A percentile compares a stretch with the other conserved stretches of the same genome.
Conservation (phyloP, 768 basidiomycete species). For the Steccherinum ochraceum region DNA sequence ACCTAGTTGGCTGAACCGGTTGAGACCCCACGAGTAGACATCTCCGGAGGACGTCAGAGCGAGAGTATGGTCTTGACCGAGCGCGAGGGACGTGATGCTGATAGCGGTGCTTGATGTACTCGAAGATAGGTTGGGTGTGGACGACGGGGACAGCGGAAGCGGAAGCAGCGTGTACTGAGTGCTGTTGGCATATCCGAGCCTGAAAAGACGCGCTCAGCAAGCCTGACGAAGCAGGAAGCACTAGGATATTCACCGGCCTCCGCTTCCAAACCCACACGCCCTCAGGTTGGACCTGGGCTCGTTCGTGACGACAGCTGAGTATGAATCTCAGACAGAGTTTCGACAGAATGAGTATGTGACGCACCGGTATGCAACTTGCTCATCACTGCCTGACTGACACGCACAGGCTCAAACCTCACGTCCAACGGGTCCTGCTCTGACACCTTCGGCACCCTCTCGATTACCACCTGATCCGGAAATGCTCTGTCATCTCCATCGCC, state of each 20-base stretch:
- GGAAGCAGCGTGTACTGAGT: constrained; percentile 62
- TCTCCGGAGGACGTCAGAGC: constrained; percentile 77
- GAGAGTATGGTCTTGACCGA: constrained; percentile 94
- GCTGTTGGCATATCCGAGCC: constrained; percentile 70
- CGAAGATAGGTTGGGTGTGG: background rate
- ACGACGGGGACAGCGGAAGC: constrained; percentile 23
- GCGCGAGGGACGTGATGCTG: constrained; percentile 56
- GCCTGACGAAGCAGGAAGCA: no score
- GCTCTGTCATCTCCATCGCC: constrained; percentile 73
- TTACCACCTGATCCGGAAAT: constrained; percentile 69
- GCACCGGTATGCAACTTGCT: constrained; percentile 83
- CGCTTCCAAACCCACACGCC: constrained; percentile 85
- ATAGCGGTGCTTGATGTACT: background rate
- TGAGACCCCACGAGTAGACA: constrained; percentile 86
- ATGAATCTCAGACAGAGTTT: background rate
- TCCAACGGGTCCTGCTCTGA: constrained; percentile 22
- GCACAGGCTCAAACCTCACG: constrained; percentile 55
- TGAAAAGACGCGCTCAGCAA: constrained; percentile 25
- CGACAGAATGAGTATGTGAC: constrained; percentile 9
- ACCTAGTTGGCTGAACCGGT: constrained; percentile 85
- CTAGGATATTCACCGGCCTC: constrained; percentile 56
- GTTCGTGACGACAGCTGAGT: constrained; percentile 55
- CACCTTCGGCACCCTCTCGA: constrained; percentile 23
- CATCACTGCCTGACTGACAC: constrained; percentile 68
- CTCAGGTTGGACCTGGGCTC: constrained; percentile 70